These are phyloP conservation scores for Jatropha curcas DNA, from an alignment of 345 rosid species.

Conservation along the genomic window DNA sequence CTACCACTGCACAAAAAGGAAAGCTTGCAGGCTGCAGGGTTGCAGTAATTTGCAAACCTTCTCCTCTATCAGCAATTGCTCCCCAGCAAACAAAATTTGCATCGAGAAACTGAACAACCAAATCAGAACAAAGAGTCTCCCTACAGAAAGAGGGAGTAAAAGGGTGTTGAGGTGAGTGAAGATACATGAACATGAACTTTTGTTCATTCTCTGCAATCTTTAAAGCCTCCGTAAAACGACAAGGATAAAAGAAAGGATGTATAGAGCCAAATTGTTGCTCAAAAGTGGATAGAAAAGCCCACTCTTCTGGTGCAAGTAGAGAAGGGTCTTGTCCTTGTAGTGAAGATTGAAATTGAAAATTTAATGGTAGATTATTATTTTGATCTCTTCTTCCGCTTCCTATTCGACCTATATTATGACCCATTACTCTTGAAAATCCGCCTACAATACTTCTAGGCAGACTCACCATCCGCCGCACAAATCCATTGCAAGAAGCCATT, in stretches of 20 bases:
- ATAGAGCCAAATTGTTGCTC: constrained; percentile 51
- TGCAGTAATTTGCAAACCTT: constrained; percentile 50
- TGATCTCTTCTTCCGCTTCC: constrained; percentile 41
- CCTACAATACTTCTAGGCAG: constrained; percentile 50
- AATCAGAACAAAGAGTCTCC: constrained; percentile 52
- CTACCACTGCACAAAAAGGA: constrained; percentile 59
- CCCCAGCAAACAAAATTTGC: constrained; percentile 63
- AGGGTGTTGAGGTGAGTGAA: constrained; percentile 53
- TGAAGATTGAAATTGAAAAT: constrained; percentile 26
- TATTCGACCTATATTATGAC: constrained; percentile 30
- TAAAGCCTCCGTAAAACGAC: constrained; percentile 44
- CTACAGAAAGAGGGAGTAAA: constrained; percentile 59
- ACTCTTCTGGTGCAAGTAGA: constrained; percentile 37
- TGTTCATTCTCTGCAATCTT: constrained; percentile 53
- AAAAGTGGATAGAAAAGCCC: constrained; percentile 46
- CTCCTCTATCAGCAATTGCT: constrained; percentile 46
- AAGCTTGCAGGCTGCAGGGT: constrained; percentile 42
- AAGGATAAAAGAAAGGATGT: constrained; percentile 58
- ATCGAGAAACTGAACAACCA: constrained; percentile 53
- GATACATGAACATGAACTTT: constrained; percentile 58
- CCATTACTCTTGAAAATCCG: constrained; percentile 47
- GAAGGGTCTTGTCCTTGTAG: constrained; percentile 29
- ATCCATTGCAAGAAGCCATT: constrained; percentile 36
- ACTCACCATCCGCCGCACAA: constrained; percentile 49
- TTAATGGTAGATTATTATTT: constrained; percentile 19